Evolutionary conservation across 192 early-diverging fungal species (phyloP).

Genomic region (Mycoemilia scoparia): DNA sequence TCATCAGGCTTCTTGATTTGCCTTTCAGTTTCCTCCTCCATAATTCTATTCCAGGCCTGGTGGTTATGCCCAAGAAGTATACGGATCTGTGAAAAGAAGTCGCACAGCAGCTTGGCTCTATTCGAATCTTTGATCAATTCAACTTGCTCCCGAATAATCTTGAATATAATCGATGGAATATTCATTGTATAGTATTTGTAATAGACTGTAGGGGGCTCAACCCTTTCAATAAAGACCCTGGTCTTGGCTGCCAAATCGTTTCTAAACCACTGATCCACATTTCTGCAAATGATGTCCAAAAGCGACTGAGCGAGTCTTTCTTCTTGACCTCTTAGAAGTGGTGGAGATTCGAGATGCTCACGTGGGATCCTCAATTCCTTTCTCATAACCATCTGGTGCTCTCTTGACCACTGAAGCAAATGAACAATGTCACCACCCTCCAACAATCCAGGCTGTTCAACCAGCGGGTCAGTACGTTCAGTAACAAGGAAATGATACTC

Average conservation of each 20-base stretch:
- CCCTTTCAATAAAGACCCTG: constrained; percentile 41
- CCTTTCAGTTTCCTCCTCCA: constrained; percentile 56
- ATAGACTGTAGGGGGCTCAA: constrained; percentile 48
- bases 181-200: no score
- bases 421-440: constrained; percentile 78
- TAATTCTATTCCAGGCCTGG: constrained; percentile 58
- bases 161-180: constrained; percentile 91
- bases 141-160: constrained; percentile 97
- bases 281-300: constrained; percentile 69
- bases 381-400: constrained; percentile 81
- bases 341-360: constrained; percentile 75
- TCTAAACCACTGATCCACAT: constrained; percentile 77
- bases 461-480: constrained; percentile 56
- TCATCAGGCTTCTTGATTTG: constrained; percentile 60
- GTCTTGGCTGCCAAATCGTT: constrained; percentile 80
- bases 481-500: constrained; percentile 92
- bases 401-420: constrained; percentile 74
- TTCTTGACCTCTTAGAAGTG: constrained; percentile 82
- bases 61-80: constrained; percentile 69
- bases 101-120: constrained; percentile 75
- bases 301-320: constrained; percentile 78
- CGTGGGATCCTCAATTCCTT: constrained; percentile 67
- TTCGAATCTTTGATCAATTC: constrained; percentile 68
- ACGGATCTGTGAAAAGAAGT: constrained; percentile 65
- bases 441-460: constrained; percentile 36